Evolutionary conservation across 352 stramenopile genomes (phyloP).

Genomic region (Blastocystis sp.): DNA sequence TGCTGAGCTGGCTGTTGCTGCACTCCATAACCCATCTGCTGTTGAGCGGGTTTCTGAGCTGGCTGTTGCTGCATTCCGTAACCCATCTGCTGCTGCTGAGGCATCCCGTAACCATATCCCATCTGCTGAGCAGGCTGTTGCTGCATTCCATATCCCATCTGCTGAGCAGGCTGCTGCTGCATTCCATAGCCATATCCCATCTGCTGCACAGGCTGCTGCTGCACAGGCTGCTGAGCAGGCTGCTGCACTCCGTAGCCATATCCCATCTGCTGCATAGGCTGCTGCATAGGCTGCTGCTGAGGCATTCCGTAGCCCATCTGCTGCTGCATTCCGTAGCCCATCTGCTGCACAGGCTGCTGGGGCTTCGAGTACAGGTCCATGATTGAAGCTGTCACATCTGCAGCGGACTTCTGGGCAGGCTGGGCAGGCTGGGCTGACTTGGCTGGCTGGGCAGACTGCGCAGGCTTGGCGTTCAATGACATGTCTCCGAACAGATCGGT

Average conservation of each 20-base stretch:
- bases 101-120: neutral
- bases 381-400: neutral
- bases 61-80: neutral
- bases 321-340: neutral
- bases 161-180: neutral
- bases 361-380: slow-evolving; percentile 17
- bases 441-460: too few relatives aligned
- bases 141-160: neutral
- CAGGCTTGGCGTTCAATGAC: neutral
- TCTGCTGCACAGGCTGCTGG: neutral
- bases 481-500: slow-evolving; percentile 15
- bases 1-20: slow-evolving; percentile 29
- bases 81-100: neutral
- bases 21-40: neutral
- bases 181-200: slow-evolving; percentile 37
- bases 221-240: neutral
- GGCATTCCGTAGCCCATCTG: neutral
- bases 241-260: neutral
- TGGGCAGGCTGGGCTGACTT: neutral
- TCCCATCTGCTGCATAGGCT: neutral
- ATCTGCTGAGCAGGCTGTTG: neutral
- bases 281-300: neutral
- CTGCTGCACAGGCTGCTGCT: neutral
- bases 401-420: neutral
- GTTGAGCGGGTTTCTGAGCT: neutral